Base-by-base conservation (phyloP, 164 flowering plant genomes). In the Taxillus chinensis region DNA sequence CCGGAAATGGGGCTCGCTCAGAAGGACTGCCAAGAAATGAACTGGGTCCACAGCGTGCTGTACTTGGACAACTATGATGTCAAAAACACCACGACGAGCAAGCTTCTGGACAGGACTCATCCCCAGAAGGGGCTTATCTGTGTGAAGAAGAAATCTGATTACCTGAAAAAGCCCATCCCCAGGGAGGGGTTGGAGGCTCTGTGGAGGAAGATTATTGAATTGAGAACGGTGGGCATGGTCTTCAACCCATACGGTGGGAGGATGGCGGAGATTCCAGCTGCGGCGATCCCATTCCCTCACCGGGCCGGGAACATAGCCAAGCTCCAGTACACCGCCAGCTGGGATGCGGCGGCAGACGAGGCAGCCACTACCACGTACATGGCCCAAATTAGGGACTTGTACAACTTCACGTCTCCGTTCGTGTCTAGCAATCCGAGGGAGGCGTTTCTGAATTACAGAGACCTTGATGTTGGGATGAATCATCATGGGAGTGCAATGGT, bases 111-210 rank as follows among this genome's bases (percentile, higher is more conserved):
- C 58, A 48, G 80, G 15, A 55, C 55, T 6, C 67, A 48, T 1
- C 56, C 67, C 45, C 8, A 57, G 0, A 71, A 66, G 15, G 55
- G 60, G 5, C 75, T 68, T 70, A 27, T 71, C 53, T n/a, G n/a
- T n/a, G n/a, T n/a, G n/a, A 77, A 70, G 41, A 64, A 79, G 51
- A 79, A 79, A 57, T 79, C 83, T 1, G 83, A 79, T 41, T 79
- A 74, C 59, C 77, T 79, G 0, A 70, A 79, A 41, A 67, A 37
- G 3, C 77, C 75, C 6, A 77, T 79, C 14, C 45, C 83, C 7
- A 66, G 50, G 43, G 54, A 62, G 15, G 68, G 64, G 3, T 42
- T 79, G 66, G 63, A 73, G 3, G 51, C 27, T 38, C 3, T 79
- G 0, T 74, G 61, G 70, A 64, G 73, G 50, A 64, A 57, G 60